A percentile compares a stretch with the other conserved stretches of the same genome.
These are phyloP conservation scores for Xylaria digitata DNA, from an alignment of 2,329 filamentous ascomycete genomes.

Conservation along the genomic window DNA sequence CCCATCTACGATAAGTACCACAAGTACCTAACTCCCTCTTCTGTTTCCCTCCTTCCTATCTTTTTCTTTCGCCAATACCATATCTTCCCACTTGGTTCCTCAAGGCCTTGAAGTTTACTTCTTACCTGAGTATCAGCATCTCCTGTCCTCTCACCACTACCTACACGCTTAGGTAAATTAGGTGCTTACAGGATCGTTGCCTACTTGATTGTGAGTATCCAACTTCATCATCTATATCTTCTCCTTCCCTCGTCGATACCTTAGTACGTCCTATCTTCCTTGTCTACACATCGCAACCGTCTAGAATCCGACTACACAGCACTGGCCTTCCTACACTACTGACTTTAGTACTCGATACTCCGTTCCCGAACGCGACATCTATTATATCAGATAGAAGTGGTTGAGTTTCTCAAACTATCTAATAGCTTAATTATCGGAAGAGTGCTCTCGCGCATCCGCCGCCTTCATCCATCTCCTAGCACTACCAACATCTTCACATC, in stretches of 20 bases:
- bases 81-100: not conserved
- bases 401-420: too few species aligned
- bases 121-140: not conserved
- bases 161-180: not conserved
- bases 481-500: not conserved
- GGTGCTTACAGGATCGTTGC: not conserved
- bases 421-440: too few species aligned
- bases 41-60: not conserved
- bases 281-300: not conserved
- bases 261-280: not conserved
- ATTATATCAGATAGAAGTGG: too few species aligned
- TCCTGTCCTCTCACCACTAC: not conserved
- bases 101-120: not conserved
- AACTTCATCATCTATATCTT: not conserved
- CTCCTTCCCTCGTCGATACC: too few species aligned
- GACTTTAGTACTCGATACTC: too few species aligned
- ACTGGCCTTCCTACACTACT: too few species aligned
- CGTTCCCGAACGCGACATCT: too few species aligned
- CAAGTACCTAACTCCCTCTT: not conserved
- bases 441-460: not conserved
- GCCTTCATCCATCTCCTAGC: not conserved
- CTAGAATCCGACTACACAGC: not conserved
- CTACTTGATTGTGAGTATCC: conserved; percentile 9
- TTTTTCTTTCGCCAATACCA: not conserved
- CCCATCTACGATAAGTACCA: not conserved